Evolutionary conservation across 768 basidiomycete species (phyloP), one percentile per base, ranked within the genome.

Genomic region (Auricularia sp.): DNA sequence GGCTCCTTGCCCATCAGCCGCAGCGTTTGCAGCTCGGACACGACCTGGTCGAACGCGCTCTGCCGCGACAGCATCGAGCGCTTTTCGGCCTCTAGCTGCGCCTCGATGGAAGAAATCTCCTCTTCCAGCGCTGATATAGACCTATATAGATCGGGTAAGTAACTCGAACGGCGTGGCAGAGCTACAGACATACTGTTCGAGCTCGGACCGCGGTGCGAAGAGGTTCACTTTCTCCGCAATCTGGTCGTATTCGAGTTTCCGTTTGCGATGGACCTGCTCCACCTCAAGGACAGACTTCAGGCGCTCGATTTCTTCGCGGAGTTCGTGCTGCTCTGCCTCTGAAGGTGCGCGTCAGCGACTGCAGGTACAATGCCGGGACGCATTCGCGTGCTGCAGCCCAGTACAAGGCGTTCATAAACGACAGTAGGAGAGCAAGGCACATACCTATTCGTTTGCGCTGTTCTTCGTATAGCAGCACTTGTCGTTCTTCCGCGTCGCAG

Each of bases 211-310:
- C 67, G 80, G 86, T 3, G 91, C 90, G 2, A 93, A 75, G 18
- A 84, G 82, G 69, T 92, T 90, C 61, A 92, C 85, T 73, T 87
- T 91, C 75, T 93, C 92, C 2, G 92, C 83, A 45, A 94, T 82
- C 58, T 82, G 77, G 77, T 94, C 92, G 71, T 94, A 94, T 71
- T 94, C 92, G 69, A 93, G 91, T 77, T 92, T 94, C 64, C 86
- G 82, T 66, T 79, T 80, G 59, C 92, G 84, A 64, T 85, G 77
- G 71, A 88, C 77, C 70, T 94, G 92, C 4, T 89, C 91, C 68
- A 91, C 85, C 68, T 92, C 90, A 65, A 94, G 74, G 3, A 84
- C 82, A 21, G 80, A 79, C 75, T 92, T 93, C 69, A 94, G 81
- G 68, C 89, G 86, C 68, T 86, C 83, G 62, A 94, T 92, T 69